Evolutionary conservation across 352 stramenopile genomes (phyloP), one percentile per base, ranked within the genome.

Genomic region (Phytopythium delawarense): DNA sequence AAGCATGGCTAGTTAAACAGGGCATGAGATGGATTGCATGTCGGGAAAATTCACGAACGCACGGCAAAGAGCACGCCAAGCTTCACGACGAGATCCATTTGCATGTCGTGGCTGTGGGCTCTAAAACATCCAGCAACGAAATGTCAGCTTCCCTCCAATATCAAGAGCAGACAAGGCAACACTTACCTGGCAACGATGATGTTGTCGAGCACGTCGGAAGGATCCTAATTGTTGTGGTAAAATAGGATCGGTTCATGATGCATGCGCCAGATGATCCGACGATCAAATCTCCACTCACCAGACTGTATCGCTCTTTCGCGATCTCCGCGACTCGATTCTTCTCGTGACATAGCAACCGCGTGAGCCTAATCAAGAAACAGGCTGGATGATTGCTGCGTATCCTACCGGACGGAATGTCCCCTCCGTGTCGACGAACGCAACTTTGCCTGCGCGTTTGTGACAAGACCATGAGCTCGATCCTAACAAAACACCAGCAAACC

Each of bases 131-230:
- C 28, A 64, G 61, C 62, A 48, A 53, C 2, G 16, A 45, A 32
- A 16, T 9, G 23, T 49, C 0, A 66, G 9, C 35, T 37, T 12
- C 18, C 35, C 13, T 37, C 12, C 34, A 1, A 7, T 21, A 16
- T 1, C 34, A n/a, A 50, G n/a, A 55, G 32, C 37, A 20, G 50
- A 49, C 30, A 49, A 16, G 37, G 34, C n/a, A 5, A 59, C 6
- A 12, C 23, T 54, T 54, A 91, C 81, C 89, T 81, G 18, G 91
- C 92, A 40, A 97, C 81, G 49, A 98, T 92, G 55, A 98, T 96
- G 72, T 98, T 98, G 65, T 98, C 93, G 25, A 98, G 76, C n/a
- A 96, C 81, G 37, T 97, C 92, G 1, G 84, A 70, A 25, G 86
- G 68, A 57, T 98, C 87, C 65, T 97, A 20, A 61, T 23, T 58